Percentiles rank a stretch among this genome's conserved stretches.
These are phyloP conservation scores for Colletotrichum tamarilloi DNA, from an alignment of 2,329 filamentous ascomycete genomes.

Conservation along the genomic window DNA sequence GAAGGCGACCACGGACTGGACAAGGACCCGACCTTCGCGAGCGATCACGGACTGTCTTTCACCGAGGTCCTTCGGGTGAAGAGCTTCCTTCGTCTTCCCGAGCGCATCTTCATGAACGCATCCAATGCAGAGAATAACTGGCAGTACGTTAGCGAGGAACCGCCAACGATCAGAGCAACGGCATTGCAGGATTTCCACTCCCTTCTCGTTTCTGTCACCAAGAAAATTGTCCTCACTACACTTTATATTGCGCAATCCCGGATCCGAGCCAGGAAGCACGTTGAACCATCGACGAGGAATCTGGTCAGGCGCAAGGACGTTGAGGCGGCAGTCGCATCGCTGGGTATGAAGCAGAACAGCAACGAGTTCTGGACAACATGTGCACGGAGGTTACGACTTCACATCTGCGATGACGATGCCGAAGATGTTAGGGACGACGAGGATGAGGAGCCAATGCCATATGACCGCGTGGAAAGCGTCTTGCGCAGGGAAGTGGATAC, in stretches of 20 bases:
- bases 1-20: conserved; percentile 32
- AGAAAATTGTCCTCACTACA: conserved; percentile 74
- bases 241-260: conserved; percentile 79
- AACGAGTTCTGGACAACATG: conserved; percentile 59
- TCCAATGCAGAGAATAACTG: conserved; percentile 73
- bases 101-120: conserved; percentile 81
- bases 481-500: conserved; percentile 41
- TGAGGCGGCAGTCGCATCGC: conserved; percentile 58
- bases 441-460: conserved; percentile 48
- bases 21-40: conserved; percentile 23
- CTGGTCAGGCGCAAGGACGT: conserved; percentile 59
- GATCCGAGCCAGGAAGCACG: conserved; percentile 61
- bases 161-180: conserved; percentile 79
- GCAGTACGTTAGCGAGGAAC: conserved; percentile 67
- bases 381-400: conserved; percentile 60
- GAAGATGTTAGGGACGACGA: conserved; percentile 29
- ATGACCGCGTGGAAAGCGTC: conserved; percentile 55
- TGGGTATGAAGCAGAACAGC: conserved; percentile 54
- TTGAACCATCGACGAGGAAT: conserved; percentile 41
- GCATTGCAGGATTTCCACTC: conserved; percentile 81
- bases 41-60: conserved; percentile 54
- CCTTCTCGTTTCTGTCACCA: conserved; percentile 74
- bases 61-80: conserved; percentile 67
- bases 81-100: conserved; percentile 73
- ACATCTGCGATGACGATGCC: conserved; percentile 53